A percentile compares a stretch with the other conserved stretches of the same genome.
phyloP scores from a whole-genome alignment of 2,329 filamentous ascomycete genomes.

The Penicillium sp. region DNA sequence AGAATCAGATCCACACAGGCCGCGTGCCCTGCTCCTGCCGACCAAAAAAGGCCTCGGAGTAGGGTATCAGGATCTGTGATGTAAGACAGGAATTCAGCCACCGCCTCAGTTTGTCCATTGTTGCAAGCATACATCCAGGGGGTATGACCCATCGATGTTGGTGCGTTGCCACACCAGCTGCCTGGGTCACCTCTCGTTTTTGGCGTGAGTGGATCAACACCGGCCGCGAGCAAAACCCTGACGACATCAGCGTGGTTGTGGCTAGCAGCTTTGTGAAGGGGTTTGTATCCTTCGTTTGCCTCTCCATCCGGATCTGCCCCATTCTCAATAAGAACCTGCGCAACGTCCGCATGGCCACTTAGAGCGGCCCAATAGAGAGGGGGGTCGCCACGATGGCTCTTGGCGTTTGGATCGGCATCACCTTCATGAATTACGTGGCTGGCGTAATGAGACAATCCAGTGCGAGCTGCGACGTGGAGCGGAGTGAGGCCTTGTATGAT shows the following conservation, averaged over 20 bases:
- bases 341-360: conserved; percentile 15
- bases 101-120: conserved; percentile 2
- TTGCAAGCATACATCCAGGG: conserved; percentile 9
- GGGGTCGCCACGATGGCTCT: background rate
- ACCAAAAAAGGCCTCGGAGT: conserved; percentile 4
- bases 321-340: conserved; percentile 11
- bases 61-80: background rate
- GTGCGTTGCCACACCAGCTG: background rate
- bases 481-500: conserved; percentile 1
- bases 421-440: conserved; percentile 3
- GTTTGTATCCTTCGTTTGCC: conserved; percentile 11
- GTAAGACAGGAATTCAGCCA: conserved; percentile 5
- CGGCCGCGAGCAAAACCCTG: conserved; percentile 16
- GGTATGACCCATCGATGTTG: conserved; percentile 3
- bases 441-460: conserved; percentile 9
- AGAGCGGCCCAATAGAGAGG: conserved; percentile 5
- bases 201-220: conserved; percentile 16
- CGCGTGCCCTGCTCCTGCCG: conserved; percentile 1
- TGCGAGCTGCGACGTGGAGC: conserved; percentile 12
- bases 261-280: conserved; percentile 21
- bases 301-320: conserved; percentile 14
- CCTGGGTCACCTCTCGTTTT: background rate
- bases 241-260: conserved; percentile 14
- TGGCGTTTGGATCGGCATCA: background rate
- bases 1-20: conserved; percentile 7